Evolutionary conservation across 768 basidiomycete species (phyloP).

Genomic region (Boletus sensibilis): DNA sequence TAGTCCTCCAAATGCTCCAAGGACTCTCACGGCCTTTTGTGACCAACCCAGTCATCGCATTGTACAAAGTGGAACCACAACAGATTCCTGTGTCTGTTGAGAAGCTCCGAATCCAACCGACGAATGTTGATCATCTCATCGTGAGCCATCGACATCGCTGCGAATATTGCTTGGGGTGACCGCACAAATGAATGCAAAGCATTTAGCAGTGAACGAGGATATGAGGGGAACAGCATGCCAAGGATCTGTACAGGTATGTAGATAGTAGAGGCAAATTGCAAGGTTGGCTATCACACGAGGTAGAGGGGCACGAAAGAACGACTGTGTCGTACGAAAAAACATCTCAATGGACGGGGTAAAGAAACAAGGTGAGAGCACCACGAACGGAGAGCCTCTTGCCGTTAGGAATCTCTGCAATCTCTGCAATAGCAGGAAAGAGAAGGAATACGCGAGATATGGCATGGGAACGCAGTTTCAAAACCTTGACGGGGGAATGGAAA

Average conservation of each 20-base stretch:
- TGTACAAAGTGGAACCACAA: slow-evolving; percentile 61
- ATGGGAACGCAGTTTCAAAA: slow-evolving; percentile 46
- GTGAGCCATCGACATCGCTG: slow-evolving; percentile 58
- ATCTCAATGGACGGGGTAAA: not conserved
- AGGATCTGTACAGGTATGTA: slow-evolving; percentile 48
- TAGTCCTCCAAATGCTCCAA: slow-evolving; percentile 41
- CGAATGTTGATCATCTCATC: slow-evolving; percentile 67
- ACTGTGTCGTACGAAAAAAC: slow-evolving; percentile 36
- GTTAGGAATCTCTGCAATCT: slow-evolving; percentile 65
- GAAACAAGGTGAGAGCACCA: slow-evolving; percentile 2
- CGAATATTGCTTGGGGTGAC: slow-evolving; percentile 51
- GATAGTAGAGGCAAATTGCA: slow-evolving; percentile 38
- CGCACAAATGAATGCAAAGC: slow-evolving; percentile 50
- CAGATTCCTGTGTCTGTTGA: slow-evolving; percentile 39
- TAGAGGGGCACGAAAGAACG: slow-evolving; percentile 47
- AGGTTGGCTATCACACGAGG: slow-evolving; percentile 44
- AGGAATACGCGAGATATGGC: slow-evolving; percentile 48
- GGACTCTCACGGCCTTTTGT: slow-evolving; percentile 46
- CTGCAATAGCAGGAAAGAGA: slow-evolving; percentile 67
- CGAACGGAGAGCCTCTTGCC: slow-evolving; percentile 58
- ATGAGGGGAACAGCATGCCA: slow-evolving; percentile 44
- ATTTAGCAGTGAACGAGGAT: slow-evolving; percentile 47
- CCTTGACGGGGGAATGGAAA: slow-evolving; percentile 32
- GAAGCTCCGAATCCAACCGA: slow-evolving; percentile 47
- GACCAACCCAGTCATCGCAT: slow-evolving; percentile 68